phyloP scores from a whole-genome alignment of 768 basidiomycete genomes.

The Termitomyces sp. region DNA sequence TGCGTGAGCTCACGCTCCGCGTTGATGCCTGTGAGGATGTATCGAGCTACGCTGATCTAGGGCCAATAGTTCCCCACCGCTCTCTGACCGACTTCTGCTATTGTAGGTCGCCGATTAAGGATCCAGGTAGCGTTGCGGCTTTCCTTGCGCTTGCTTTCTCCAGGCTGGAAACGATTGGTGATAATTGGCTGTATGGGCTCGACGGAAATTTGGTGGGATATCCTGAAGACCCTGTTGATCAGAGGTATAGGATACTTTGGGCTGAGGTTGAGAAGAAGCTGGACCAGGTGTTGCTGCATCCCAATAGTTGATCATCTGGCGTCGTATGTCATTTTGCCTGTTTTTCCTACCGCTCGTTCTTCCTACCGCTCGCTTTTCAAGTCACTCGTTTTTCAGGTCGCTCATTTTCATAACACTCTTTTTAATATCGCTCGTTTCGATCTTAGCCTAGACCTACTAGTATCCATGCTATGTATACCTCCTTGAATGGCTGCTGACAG shows the following conservation, averaged over 20 bases:
- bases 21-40: constrained; percentile 11
- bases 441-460: background rate
- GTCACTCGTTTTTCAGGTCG: background rate
- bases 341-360: background rate
- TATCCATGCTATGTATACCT: background rate
- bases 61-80: constrained; percentile 6
- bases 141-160: constrained; percentile 3
- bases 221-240: constrained; percentile 10
- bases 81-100: constrained; percentile 8
- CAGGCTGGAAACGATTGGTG: constrained; percentile 1
- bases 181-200: constrained; percentile 8
- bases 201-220: constrained; percentile 3
- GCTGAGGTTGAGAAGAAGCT: constrained; percentile 6
- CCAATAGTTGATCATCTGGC: background rate
- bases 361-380: background rate
- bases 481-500: background rate
- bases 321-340: background rate
- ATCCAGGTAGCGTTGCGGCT: constrained; percentile 3
- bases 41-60: constrained; percentile 6
- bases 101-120: constrained; percentile 10
- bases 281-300: constrained; percentile 7
- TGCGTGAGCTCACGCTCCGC: constrained; percentile 11
- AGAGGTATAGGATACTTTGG: constrained; percentile 5
- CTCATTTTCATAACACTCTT: background rate
- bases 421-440: background rate